Evolutionary conservation across 2,329 filamentous ascomycete species (phyloP).

Genomic region (Pyrenophora graminea): DNA sequence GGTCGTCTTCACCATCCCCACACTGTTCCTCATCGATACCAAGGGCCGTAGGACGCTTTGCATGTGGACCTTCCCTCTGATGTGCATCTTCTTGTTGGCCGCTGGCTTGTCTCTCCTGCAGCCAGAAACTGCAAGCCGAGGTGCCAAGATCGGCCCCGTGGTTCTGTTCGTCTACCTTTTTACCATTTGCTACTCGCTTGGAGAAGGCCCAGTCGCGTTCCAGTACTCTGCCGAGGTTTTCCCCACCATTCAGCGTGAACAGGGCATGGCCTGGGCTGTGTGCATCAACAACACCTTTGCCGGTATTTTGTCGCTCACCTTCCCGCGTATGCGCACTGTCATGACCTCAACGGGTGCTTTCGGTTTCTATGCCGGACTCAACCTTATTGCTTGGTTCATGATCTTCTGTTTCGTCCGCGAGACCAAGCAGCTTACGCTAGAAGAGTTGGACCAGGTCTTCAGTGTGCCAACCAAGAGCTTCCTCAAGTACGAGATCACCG

Average conservation of each 20-base stretch:
- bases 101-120: slow-evolving; percentile 44
- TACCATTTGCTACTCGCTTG: slow-evolving; percentile 41
- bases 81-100: slow-evolving; percentile 44
- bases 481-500: slow-evolving; percentile 46
- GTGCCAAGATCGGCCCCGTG: slow-evolving; percentile 39
- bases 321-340: slow-evolving; percentile 46
- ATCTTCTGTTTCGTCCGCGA: slow-evolving; percentile 48
- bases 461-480: slow-evolving; percentile 43
- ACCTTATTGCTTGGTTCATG: slow-evolving; percentile 47
- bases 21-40: slow-evolving; percentile 47
- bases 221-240: slow-evolving; percentile 47
- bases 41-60: slow-evolving; percentile 42
- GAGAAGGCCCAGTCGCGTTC: slow-evolving; percentile 57
- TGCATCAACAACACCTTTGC: slow-evolving; percentile 52
- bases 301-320: slow-evolving; percentile 44
- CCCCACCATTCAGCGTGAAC: slow-evolving; percentile 47
- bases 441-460: slow-evolving; percentile 46
- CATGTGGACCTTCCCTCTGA: slow-evolving; percentile 43
- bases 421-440: slow-evolving; percentile 46
- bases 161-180: slow-evolving; percentile 32
- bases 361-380: slow-evolving; percentile 49
- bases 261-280: slow-evolving; percentile 49
- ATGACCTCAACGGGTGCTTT: slow-evolving; percentile 47
- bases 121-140: slow-evolving; percentile 17
- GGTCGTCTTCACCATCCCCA: slow-evolving; percentile 44